Evolutionary conservation across 495 filamentous ascomycete species (phyloP).

Genomic region (Aspergillus sparsus): DNA sequence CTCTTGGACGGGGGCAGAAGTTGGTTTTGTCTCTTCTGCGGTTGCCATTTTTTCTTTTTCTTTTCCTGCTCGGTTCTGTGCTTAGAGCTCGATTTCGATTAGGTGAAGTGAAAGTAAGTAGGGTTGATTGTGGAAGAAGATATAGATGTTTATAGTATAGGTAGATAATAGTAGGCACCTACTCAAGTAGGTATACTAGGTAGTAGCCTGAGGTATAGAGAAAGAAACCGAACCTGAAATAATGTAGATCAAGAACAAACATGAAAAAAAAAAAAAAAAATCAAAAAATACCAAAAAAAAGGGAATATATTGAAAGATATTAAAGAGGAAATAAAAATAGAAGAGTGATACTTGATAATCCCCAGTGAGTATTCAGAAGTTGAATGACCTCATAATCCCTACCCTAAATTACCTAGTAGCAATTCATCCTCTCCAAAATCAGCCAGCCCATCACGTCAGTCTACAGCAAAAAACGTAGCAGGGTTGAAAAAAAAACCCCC

Average conservation of each 20-base stretch:
- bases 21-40: conserved; percentile 40
- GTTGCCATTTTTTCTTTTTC: conserved; percentile 38
- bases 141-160: conserved; percentile 7
- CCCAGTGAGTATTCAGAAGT: no score
- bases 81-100: no score
- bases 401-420: not conserved
- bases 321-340: conserved; percentile 17
- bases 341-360: not conserved
- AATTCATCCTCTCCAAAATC: no score
- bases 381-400: conserved; percentile 3
- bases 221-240: not conserved
- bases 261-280: not conserved
- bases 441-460: conserved; percentile 9
- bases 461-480: not conserved
- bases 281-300: not conserved
- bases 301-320: not conserved
- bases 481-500: not conserved
- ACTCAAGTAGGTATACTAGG: not conserved
- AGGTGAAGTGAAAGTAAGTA: conserved; percentile 1
- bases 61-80: no score
- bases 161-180: not conserved
- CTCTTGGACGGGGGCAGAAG: conserved; percentile 39
- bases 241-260: not conserved
- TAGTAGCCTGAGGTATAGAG: not conserved
- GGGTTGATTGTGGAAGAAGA: conserved; percentile 5